phyloP scores from a whole-genome alignment of 1,284 basidiomycete species.

The Leccinum pallidistipes region DNA sequence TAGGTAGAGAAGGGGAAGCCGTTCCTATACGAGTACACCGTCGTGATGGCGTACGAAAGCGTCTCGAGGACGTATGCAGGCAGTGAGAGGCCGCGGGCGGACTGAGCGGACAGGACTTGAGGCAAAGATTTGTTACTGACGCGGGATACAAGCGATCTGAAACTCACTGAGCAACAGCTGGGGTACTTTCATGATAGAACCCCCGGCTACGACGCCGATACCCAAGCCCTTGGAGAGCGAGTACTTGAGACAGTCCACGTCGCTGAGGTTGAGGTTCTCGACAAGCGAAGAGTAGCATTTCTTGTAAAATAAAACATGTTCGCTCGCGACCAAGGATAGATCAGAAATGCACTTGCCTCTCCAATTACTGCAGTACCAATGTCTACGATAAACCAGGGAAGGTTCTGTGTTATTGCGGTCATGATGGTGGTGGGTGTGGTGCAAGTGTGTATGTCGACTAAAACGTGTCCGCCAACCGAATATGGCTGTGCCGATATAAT shows the following conservation, averaged over 20 bases:
- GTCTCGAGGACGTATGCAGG: slow-evolving; percentile 85
- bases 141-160: background rate
- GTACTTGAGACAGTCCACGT: slow-evolving; percentile 87
- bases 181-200: slow-evolving; percentile 94
- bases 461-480: slow-evolving; percentile 4
- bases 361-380: slow-evolving; percentile 84
- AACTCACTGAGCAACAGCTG: slow-evolving; percentile 76
- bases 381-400: slow-evolving; percentile 83
- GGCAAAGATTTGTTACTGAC: slow-evolving; percentile 9
- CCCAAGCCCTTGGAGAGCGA: slow-evolving; percentile 92
- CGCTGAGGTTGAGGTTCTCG: slow-evolving; percentile 84
- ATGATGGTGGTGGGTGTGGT: slow-evolving; percentile 44
- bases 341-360: slow-evolving; percentile 46
- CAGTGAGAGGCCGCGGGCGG: slow-evolving; percentile 83
- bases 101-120: slow-evolving; percentile 60
- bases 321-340: background rate
- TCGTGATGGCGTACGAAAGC: slow-evolving; percentile 81
- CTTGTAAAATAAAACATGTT: slow-evolving; percentile 38
- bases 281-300: slow-evolving; percentile 92
- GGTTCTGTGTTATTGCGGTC: slow-evolving; percentile 68
- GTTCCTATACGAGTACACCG: slow-evolving; percentile 84
- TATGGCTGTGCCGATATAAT: slow-evolving; percentile 27
- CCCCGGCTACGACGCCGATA: slow-evolving; percentile 90
- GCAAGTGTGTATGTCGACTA: background rate
- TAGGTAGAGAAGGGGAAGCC: slow-evolving; percentile 93